Conservation (phyloP, 495 filamentous ascomycete genomes). For the Penicillium herquei region DNA sequence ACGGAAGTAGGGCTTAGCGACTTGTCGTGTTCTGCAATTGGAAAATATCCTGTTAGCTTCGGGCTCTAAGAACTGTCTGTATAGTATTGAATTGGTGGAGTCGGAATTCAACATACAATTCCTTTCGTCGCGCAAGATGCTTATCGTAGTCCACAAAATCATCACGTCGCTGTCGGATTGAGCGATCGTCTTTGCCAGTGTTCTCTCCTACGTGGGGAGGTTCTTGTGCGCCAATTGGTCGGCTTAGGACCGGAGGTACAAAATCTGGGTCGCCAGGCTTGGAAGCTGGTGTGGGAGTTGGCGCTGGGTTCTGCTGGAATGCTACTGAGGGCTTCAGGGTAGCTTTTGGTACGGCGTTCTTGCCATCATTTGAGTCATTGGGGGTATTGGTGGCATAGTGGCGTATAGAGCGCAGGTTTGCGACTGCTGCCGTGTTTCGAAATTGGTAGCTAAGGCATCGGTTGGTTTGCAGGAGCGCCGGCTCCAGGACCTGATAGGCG, state of each 20-base stretch:
- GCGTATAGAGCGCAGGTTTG: slow-evolving; percentile 27
- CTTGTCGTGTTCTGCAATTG: slow-evolving; percentile 46
- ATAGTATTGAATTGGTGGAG: no score
- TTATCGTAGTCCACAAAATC: slow-evolving; percentile 85
- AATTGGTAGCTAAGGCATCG: slow-evolving; percentile 44
- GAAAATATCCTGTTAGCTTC: background rate
- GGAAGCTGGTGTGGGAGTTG: slow-evolving; percentile 12
- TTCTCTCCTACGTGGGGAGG: slow-evolving; percentile 78
- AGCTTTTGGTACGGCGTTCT: slow-evolving; percentile 1
- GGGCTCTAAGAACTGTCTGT: no score
- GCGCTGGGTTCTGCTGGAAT: slow-evolving; percentile 35
- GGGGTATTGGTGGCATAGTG: slow-evolving; percentile 29
- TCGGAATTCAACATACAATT: slow-evolving; percentile 53
- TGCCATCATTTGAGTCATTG: background rate
- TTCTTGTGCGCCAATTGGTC: slow-evolving; percentile 76
- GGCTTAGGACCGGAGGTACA: slow-evolving; percentile 65
- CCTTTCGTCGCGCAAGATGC: slow-evolving; percentile 67
- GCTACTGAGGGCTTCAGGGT: slow-evolving; percentile 12
- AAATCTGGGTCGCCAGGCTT: slow-evolving; percentile 56
- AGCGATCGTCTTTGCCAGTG: slow-evolving; percentile 67
- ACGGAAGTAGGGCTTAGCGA: slow-evolving; percentile 84
- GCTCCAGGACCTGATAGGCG: slow-evolving; percentile 19
- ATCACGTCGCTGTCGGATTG: slow-evolving; percentile 65
- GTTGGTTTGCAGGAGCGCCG: slow-evolving; percentile 25
- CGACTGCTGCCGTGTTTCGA: slow-evolving; percentile 25